phyloP scores from a whole-genome alignment of 352 stramenopile genomes.

The Globisporangium radiosum region DNA sequence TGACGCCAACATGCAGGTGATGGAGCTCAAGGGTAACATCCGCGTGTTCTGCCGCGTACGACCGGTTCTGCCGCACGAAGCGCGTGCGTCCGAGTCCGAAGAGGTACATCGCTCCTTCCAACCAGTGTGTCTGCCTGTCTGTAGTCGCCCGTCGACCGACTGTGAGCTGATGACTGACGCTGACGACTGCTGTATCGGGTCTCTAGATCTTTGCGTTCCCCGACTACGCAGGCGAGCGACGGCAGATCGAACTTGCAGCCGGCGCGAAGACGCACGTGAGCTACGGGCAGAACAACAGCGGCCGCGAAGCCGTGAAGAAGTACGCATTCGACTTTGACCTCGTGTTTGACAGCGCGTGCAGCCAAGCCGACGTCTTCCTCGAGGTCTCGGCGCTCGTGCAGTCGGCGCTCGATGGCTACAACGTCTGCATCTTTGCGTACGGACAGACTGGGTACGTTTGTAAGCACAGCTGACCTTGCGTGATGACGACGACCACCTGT shows the following conservation, averaged over 20 bases:
- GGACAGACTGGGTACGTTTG: constrained; percentile 65
- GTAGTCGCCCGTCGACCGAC: no score
- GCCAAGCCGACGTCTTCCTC: constrained; percentile 95
- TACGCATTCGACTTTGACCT: constrained; percentile 97
- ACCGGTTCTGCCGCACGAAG: constrained; percentile 78
- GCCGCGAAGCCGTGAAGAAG: constrained; percentile 63
- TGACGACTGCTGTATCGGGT: neutral
- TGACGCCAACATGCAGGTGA: constrained; percentile 47
- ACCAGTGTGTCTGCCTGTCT: no score
- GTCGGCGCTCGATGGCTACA: constrained; percentile 93
- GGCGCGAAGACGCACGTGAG: constrained; percentile 59
- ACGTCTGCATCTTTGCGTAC: constrained; percentile 95
- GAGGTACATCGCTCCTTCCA: constrained; percentile 21
- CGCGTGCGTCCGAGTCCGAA: constrained; percentile 25
- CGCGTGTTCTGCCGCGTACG: constrained; percentile 93
- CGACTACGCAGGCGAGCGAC: constrained; percentile 53
- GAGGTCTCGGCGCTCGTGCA: constrained; percentile 94
- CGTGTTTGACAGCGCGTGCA: constrained; percentile 91
- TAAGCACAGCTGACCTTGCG: neutral
- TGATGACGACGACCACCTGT: neutral
- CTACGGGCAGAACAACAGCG: constrained; percentile 57
- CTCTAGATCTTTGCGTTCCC: constrained; percentile 68
- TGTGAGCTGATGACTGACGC: neutral
- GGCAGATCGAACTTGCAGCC: constrained; percentile 67
- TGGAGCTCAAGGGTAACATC: constrained; percentile 97